Base-by-base conservation (phyloP, 2,329 filamentous ascomycete genomes). In the Aspergillus luchuensis region DNA sequence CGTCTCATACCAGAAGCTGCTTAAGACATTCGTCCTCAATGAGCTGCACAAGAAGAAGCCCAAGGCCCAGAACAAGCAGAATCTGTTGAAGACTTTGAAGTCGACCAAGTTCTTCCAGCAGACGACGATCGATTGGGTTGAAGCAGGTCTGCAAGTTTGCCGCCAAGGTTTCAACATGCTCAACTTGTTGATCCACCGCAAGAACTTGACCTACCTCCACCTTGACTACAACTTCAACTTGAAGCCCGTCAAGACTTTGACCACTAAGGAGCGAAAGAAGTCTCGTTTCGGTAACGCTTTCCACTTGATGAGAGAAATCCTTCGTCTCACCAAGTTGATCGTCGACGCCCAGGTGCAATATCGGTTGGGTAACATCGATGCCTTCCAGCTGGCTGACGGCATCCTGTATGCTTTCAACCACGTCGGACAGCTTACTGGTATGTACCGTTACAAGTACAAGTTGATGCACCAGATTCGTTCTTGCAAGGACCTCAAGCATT, bases 391-490 rank as follows among this genome's bases (percentile, higher is more conserved):
- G 66, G 95, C 95, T 3, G 95, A 99, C 76, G 95, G 95, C 76
- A 99, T 99, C 59, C 83, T 98, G n/a, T 99, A 99, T 70, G 96
- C 95, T 17, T 99, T 99, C 82, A 99, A 99, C 79, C 95, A 99
- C 70, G 95, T 99, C 59, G 95, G 95, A 63, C 96, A 99, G 78
- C 83, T 99, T 63, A 99, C 95, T 15, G 95, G 95, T 75, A 99
- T 99, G 95, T 99, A 99, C 80, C 90, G 95, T 63, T 99, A 99
- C 85, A 99, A 99, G 84, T 99, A 99, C 83, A 99, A 99, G 84
- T 84, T 99, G 59, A 99, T 99, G 95, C 95, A 99, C 76, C 95
- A 99, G 78, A 99, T 99, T 70, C 91, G 95, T 69, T 96, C 95
- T 0, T 99, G 95, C 83, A 99, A 99, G 79, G 95, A 99, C 79